Evolutionary conservation across 129 eudicot species (phyloP).

Genomic region (Flaveria robusta): DNA sequence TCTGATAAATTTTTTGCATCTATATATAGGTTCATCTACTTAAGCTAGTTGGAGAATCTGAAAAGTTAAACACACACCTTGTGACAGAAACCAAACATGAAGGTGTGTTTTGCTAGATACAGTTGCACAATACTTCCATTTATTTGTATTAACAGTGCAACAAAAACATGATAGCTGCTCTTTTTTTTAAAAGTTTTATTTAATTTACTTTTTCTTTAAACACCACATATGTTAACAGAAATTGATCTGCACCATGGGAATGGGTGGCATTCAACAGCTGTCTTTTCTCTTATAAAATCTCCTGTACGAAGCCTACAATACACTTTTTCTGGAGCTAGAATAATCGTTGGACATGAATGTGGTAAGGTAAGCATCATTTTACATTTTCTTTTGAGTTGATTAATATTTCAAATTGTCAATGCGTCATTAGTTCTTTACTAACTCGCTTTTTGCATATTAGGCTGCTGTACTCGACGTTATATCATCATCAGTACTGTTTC

Average conservation of each 20-base stretch:
- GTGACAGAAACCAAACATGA: conserved; percentile 53
- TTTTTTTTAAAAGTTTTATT: not conserved
- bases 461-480: conserved; percentile 69
- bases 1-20: not conserved
- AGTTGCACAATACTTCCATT: not conserved
- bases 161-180: not conserved
- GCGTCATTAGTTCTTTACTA: conserved; percentile 5
- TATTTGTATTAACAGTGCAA: conserved; percentile 9
- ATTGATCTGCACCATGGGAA: conserved; percentile 42
- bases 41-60: conserved; percentile 44
- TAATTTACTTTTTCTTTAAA: not conserved
- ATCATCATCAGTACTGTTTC: conserved; percentile 61
- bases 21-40: conserved; percentile 56
- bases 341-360: conserved; percentile 74
- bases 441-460: conserved; percentile 48
- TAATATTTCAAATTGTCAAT: not conserved
- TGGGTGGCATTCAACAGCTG: conserved; percentile 51
- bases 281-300: conserved; percentile 64
- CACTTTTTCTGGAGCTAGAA: conserved; percentile 63
- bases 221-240: conserved; percentile 47
- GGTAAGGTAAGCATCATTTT: conserved; percentile 61
- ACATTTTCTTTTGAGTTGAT: not conserved
- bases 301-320: conserved; percentile 63
- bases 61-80: conserved; percentile 40
- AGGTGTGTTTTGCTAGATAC: conserved; percentile 46